phyloP scores from a whole-genome alignment of 345 rosid genomes.

The Odontarrhena argentea region DNA sequence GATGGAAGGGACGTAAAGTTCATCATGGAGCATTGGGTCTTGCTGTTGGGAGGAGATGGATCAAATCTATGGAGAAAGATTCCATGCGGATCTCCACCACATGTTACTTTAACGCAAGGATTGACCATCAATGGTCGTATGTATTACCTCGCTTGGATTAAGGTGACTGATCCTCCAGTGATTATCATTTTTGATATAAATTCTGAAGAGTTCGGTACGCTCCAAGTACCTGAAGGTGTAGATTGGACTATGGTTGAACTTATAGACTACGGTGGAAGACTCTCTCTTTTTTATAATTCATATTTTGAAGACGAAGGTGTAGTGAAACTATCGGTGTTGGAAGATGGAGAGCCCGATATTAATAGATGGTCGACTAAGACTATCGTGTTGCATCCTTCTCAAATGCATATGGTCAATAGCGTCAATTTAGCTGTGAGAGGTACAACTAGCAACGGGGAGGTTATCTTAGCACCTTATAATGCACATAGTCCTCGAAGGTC shows the following conservation, averaged over 20 bases:
- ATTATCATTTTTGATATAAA: too few species aligned
- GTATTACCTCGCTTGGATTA: background rate
- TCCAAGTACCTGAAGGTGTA: too few species aligned
- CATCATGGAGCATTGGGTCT: conserved; percentile 8
- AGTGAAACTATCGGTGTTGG: conserved; percentile 17
- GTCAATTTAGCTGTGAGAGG: background rate
- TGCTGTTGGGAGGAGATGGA: background rate
- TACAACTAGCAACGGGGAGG: conserved; percentile 19
- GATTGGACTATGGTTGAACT: too few species aligned
- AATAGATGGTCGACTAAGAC: background rate
- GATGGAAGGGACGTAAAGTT: background rate
- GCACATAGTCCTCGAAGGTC: too few species aligned
- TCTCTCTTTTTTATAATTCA: background rate
- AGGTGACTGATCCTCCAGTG: background rate
- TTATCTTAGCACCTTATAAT: conserved; percentile 14
- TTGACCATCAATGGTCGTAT: background rate
- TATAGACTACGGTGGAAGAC: conserved; percentile 3
- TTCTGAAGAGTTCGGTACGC: too few species aligned
- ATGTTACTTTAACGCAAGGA: background rate
- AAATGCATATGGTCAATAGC: background rate
- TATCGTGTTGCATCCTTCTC: conserved; percentile 20
- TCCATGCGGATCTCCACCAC: background rate
- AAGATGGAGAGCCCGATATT: conserved; percentile 2
- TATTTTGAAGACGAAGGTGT: background rate
- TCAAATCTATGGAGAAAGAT: background rate